phyloP scores from a whole-genome alignment of 202 grass and related monocot genomes.

The Eragrostis tef region DNA sequence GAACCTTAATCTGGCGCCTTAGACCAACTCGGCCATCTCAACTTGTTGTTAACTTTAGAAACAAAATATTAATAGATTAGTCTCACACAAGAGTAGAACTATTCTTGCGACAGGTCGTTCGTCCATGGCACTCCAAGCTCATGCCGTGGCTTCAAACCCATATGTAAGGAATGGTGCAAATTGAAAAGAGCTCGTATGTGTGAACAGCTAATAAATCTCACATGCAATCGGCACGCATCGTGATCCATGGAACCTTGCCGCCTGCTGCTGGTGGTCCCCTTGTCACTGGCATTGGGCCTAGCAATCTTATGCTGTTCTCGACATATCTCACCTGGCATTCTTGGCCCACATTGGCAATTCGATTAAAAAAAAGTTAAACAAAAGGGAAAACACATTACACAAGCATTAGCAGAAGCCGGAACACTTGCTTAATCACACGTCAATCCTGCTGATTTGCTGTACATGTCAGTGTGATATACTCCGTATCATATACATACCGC shows the following conservation, averaged over 20 bases:
- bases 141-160: conserved; percentile 81
- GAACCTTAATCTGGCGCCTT: conserved; percentile 85
- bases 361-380: neutral
- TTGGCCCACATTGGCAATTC: conserved; percentile 32
- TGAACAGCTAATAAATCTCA: neutral
- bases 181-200: too few species aligned
- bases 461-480: neutral
- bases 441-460: neutral
- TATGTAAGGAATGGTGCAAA: too few species aligned
- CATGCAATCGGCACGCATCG: neutral
- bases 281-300: neutral
- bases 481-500: too few species aligned
- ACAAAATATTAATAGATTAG: neutral
- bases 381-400: neutral
- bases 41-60: neutral
- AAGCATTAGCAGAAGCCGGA: neutral
- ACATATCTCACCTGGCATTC: conserved; percentile 18
- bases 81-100: too few species aligned
- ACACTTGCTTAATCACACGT: too few species aligned
- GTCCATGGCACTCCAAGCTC: conserved; percentile 88
- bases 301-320: neutral
- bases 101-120: conserved; percentile 91
- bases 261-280: neutral
- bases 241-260: neutral
- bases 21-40: conserved; percentile 84